These are phyloP conservation scores for Linum lewisii DNA, from an alignment of 345 rosid species.

Conservation along the genomic window DNA sequence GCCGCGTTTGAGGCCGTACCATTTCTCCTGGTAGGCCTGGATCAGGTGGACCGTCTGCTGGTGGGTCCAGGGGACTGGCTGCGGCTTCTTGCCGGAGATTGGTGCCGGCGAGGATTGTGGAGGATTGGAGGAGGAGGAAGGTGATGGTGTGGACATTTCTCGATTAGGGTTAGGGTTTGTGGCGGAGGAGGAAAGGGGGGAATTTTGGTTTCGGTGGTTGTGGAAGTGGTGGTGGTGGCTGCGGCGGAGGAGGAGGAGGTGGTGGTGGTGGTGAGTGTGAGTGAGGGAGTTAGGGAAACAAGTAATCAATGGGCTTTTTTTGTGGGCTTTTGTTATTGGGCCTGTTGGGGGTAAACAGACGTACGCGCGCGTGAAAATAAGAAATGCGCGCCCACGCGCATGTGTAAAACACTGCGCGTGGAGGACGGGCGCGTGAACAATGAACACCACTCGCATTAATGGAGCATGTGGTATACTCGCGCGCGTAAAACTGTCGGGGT, in stretches of 20 bases:
- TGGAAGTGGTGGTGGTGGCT: neutral
- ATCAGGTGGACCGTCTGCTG: constrained; percentile 56
- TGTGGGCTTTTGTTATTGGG: neutral
- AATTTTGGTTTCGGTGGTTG: neutral
- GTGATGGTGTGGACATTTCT: neutral
- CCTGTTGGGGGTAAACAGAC: neutral
- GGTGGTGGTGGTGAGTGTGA: neutral
- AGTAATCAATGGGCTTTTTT: neutral
- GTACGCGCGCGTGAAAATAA: too few relatives aligned
- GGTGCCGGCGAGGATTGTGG: neutral
- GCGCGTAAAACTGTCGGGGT: too few relatives aligned
- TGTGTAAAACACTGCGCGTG: too few relatives aligned
- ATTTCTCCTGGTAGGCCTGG: constrained; percentile 55
- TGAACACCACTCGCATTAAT: too few relatives aligned
- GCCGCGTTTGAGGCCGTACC: constrained; percentile 57
- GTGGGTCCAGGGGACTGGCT: constrained; percentile 62
- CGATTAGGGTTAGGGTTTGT: neutral
- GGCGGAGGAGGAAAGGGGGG: neutral
- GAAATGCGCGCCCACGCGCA: too few relatives aligned
- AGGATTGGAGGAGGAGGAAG: neutral
- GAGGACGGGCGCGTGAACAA: too few relatives aligned
- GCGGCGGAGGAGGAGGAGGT: neutral
- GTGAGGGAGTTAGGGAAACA: neutral
- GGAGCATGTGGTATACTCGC: too few relatives aligned
- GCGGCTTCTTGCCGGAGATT: constrained; percentile 30